phyloP scores from a whole-genome alignment of 805 yeast genomes.

The Teunomyces stri region DNA sequence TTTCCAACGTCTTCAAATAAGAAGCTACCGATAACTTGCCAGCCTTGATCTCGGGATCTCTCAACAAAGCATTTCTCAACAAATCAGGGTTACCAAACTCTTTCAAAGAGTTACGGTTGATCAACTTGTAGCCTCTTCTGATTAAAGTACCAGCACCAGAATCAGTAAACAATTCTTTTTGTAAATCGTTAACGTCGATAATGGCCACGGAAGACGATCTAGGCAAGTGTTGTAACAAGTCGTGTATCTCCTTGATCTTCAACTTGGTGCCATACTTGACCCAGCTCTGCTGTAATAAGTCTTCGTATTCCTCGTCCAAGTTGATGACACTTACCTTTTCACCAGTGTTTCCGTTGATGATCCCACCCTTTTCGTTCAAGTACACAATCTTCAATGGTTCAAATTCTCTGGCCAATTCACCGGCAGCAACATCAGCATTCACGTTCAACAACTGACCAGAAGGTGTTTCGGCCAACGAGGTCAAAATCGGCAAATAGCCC shows the following conservation, averaged over 20 bases:
- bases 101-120: constrained; percentile 63
- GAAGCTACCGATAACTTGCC: constrained; percentile 76
- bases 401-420: constrained; percentile 93
- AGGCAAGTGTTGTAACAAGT: constrained; percentile 88
- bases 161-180: constrained; percentile 96
- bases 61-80: constrained; percentile 69
- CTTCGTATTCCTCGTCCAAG: constrained; percentile 94
- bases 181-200: constrained; percentile 90
- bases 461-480: constrained; percentile 94
- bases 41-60: constrained; percentile 71
- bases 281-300: constrained; percentile 90
- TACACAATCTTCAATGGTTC: constrained; percentile 97
- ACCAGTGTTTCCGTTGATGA: constrained; percentile 86
- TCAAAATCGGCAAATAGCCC: constrained; percentile 94
- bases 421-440: constrained; percentile 98
- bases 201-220: constrained; percentile 97
- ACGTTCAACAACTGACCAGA: constrained; percentile 96
- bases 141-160: constrained; percentile 99
- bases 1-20: constrained; percentile 71
- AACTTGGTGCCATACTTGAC: constrained; percentile 98
- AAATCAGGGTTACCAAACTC: constrained; percentile 75
- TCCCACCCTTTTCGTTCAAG: constrained; percentile 96
- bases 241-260: constrained; percentile 95
- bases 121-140: constrained; percentile 91
- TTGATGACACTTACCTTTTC: constrained; percentile 88